Conservation (phyloP, 1,139 yeast genomes). For the Geotrichum phurueaensis region DNA sequence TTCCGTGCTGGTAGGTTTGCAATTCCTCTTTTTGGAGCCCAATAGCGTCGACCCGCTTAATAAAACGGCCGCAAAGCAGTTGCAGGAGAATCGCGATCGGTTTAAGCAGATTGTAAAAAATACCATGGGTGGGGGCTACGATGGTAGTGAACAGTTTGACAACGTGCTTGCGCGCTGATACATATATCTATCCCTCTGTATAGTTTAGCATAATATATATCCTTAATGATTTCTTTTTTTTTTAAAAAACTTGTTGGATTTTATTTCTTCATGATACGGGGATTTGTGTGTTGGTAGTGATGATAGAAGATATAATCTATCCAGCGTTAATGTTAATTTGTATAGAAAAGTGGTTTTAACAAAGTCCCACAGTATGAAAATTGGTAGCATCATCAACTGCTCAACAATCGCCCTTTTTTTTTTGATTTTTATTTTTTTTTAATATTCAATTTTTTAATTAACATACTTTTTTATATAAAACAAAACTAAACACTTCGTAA, state of each 20-base stretch:
- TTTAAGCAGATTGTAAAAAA: constrained; percentile 56
- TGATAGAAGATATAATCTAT: no score
- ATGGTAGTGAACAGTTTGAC: constrained; percentile 60
- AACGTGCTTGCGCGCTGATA: constrained; percentile 36
- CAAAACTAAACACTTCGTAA: constrained; percentile 5
- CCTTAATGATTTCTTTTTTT: no score
- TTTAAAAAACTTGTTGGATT: no score
- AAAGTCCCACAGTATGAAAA: no score
- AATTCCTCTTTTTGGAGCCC: constrained; percentile 83
- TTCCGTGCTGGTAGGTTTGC: constrained; percentile 75
- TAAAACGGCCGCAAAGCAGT: constrained; percentile 75
- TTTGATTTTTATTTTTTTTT: neutral
- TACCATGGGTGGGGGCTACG: constrained; percentile 68
- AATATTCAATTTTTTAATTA: neutral
- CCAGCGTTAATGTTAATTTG: no score
- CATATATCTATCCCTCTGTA: neutral
- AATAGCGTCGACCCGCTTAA: constrained; percentile 90
- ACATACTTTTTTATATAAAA: neutral
- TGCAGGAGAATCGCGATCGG: constrained; percentile 50
- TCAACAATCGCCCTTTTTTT: neutral
- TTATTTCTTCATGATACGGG: no score
- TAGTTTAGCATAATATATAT: no score
- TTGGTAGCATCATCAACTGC: no score
- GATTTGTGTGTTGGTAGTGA: no score
- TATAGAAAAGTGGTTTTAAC: no score